A percentile compares a stretch with the other conserved stretches of the same genome.
Evolutionary conservation across 495 filamentous ascomycete species (phyloP).

Genomic region (Penicillium paxilli): DNA sequence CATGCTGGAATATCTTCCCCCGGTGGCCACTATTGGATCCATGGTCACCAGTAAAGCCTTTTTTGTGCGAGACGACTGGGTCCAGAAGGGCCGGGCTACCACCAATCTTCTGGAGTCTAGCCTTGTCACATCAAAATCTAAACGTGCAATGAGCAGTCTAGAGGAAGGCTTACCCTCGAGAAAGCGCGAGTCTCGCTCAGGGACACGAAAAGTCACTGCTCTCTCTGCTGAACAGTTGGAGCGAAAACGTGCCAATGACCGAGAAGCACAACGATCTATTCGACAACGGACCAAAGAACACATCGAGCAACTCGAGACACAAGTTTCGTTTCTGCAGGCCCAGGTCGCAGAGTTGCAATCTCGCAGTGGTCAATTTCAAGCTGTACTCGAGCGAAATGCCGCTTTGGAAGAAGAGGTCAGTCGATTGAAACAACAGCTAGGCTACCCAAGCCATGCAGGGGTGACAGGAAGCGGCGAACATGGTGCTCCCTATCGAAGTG

Average conservation of each 20-base stretch:
- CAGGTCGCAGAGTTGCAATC: constrained; percentile 51
- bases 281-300: constrained; percentile 59
- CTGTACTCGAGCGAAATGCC: constrained; percentile 52
- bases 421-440: constrained; percentile 42
- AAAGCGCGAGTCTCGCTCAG: constrained; percentile 53
- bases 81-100: constrained; percentile 1
- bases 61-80: constrained; percentile 12
- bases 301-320: constrained; percentile 55
- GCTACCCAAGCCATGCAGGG: constrained; percentile 9
- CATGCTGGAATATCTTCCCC: constrained; percentile 10
- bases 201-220: constrained; percentile 58
- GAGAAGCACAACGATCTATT: constrained; percentile 64
- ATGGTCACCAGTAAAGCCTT: constrained; percentile 19
- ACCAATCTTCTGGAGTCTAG: background rate
- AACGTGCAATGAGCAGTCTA: constrained; percentile 15
- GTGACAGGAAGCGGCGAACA: constrained; percentile 11
- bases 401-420: constrained; percentile 55
- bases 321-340: constrained; percentile 47
- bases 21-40: constrained; percentile 2
- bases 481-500: constrained; percentile 5
- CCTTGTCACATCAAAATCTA: constrained; percentile 9
- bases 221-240: constrained; percentile 61
- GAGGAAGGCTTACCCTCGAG: constrained; percentile 19
- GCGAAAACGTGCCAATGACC: constrained; percentile 63
- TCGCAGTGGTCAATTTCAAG: constrained; percentile 48